Evolutionary conservation across 2,329 filamentous ascomycete species (phyloP).

Genomic region (Cladosporium sp.): DNA sequence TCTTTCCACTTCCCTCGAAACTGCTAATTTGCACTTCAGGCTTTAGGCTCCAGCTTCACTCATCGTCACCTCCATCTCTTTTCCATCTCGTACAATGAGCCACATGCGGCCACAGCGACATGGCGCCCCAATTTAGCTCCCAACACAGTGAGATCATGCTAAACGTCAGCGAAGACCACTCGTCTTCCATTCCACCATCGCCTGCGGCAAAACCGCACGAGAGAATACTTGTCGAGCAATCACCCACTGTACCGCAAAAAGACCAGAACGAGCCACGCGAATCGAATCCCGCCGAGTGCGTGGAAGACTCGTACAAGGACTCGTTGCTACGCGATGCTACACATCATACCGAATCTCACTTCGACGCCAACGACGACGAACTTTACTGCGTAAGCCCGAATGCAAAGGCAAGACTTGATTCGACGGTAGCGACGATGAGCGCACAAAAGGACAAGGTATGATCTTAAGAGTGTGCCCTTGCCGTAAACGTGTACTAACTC

Average conservation of each 20-base stretch:
- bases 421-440: neutral
- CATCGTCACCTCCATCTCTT: neutral
- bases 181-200: constrained; percentile 1
- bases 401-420: constrained; percentile 3
- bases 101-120: constrained; percentile 1
- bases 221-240: neutral
- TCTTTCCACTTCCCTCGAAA: constrained; percentile 1
- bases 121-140: constrained; percentile 16
- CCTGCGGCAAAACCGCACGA: neutral
- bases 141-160: constrained; percentile 17
- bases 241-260: constrained; percentile 1
- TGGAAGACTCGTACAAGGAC: constrained; percentile 17
- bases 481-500: neutral
- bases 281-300: neutral
- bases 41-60: neutral
- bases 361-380: constrained; percentile 8
- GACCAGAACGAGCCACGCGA: too few relatives aligned
- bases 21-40: neutral
- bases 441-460: neutral
- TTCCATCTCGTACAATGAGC: neutral
- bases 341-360: neutral
- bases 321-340: neutral
- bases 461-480: neutral
- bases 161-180: constrained; percentile 20
- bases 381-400: constrained; percentile 20